Evolutionary conservation across 2,329 filamentous ascomycete genomes (phyloP).

Genomic region (Xylariaceae sp.): DNA sequence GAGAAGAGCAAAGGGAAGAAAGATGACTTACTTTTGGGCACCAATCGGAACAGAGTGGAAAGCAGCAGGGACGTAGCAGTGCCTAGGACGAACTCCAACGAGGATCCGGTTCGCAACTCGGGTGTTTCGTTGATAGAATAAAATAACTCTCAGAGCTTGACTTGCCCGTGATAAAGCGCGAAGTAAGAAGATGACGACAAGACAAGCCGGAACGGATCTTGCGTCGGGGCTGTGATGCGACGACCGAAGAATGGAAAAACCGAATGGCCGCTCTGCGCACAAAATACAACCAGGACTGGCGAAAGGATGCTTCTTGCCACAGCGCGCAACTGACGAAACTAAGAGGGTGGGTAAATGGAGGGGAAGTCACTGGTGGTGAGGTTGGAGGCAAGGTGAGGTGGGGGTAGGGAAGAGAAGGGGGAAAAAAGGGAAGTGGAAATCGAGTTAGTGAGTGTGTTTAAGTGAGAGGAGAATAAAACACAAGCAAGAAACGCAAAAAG

Average conservation of each 20-base stretch:
- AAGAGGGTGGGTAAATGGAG: constrained; percentile 32
- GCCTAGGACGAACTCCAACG: constrained; percentile 28
- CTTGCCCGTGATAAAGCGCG: constrained; percentile 25
- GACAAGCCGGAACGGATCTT: constrained; percentile 29
- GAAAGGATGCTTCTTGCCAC: constrained; percentile 38
- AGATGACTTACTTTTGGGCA: constrained; percentile 51
- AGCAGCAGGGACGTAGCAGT: constrained; percentile 30
- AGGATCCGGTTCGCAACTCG: constrained; percentile 15
- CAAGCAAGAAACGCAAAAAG: constrained; percentile 32
- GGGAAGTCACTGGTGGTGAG: constrained; percentile 17
- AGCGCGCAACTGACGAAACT: constrained; percentile 36
- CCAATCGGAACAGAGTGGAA: constrained; percentile 37
- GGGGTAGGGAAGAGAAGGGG: constrained; percentile 26
- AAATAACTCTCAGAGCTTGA: constrained; percentile 29
- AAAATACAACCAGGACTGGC: constrained; percentile 33
- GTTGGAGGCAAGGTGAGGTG: constrained; percentile 30
- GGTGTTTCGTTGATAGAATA: constrained; percentile 17
- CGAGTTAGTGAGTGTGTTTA: constrained; percentile 27
- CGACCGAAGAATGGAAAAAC: constrained; percentile 30
- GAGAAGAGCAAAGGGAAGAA: constrained; percentile 19
- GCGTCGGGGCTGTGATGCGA: constrained; percentile 28
- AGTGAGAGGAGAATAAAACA: constrained; percentile 42
- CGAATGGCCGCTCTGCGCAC: constrained; percentile 35
- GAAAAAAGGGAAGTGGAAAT: constrained; percentile 30
- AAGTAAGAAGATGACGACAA: constrained; percentile 22